Percentiles rank a stretch among this genome's conserved stretches.
phyloP scores from a whole-genome alignment of 805 yeast genomes.

The Teunomyces aglyptinius region DNA sequence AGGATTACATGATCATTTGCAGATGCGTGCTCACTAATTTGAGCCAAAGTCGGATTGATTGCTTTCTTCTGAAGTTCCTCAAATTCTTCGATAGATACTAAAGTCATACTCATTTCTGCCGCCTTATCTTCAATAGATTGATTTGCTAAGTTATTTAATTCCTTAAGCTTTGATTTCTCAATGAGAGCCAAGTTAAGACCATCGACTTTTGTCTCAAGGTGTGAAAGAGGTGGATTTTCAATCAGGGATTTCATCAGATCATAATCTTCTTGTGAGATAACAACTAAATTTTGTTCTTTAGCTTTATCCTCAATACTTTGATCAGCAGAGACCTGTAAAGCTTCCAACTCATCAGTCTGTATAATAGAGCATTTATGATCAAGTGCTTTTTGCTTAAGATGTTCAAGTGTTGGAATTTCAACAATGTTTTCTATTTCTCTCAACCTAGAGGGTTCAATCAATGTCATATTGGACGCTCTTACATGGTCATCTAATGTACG shows the following conservation, averaged over 20 bases:
- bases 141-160: constrained; percentile 2
- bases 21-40: constrained; percentile 5
- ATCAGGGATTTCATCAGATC: constrained; percentile 5
- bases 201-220: constrained; percentile 24
- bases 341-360: constrained; percentile 13
- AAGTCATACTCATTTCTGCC: constrained; percentile 10
- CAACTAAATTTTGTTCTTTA: constrained; percentile 12
- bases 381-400: constrained; percentile 15
- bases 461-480: constrained; percentile 12
- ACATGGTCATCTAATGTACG: constrained; percentile 15
- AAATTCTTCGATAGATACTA: constrained; percentile 12
- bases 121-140: constrained; percentile 16
- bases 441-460: constrained; percentile 17
- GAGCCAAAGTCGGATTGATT: constrained; percentile 4
- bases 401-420: constrained; percentile 15
- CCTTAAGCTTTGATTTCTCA: neutral
- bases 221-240: constrained; percentile 27
- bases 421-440: constrained; percentile 13
- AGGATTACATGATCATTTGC: neutral
- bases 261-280: constrained; percentile 12
- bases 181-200: constrained; percentile 9
- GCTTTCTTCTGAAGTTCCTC: constrained; percentile 4
- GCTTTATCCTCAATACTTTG: constrained; percentile 9
- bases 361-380: constrained; percentile 8
- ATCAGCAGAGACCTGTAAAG: constrained; percentile 8